Evolutionary conservation across 805 yeast genomes (phyloP).

Genomic region (Candida ortonii): DNA sequence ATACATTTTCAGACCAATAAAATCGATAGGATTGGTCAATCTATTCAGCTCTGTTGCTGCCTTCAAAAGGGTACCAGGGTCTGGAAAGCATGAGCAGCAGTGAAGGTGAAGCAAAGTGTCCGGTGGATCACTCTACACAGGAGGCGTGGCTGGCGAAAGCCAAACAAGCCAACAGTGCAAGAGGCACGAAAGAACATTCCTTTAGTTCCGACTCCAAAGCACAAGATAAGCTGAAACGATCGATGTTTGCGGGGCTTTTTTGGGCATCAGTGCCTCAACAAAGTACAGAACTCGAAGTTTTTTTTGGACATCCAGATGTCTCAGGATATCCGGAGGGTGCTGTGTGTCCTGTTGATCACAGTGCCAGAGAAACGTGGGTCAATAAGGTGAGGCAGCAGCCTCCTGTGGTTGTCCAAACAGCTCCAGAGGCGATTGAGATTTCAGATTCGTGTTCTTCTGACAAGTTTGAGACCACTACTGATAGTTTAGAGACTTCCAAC

Average conservation of each 20-base stretch:
- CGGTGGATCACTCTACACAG: conserved; percentile 65
- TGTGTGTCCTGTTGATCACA: conserved; percentile 39
- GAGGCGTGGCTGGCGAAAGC: conserved; percentile 52
- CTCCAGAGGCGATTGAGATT: conserved; percentile 40
- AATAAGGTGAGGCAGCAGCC: conserved; percentile 7
- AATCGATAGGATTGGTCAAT: conserved; percentile 16
- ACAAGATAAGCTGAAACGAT: neutral
- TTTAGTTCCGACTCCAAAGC: neutral
- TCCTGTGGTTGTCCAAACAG: conserved; percentile 19
- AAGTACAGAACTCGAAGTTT: neutral
- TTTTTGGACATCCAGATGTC: conserved; percentile 9
- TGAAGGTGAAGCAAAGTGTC: conserved; percentile 45
- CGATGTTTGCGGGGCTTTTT: conserved; percentile 10
- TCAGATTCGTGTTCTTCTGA: conserved; percentile 44
- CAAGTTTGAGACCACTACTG: conserved; percentile 35
- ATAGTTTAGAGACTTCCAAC: conserved; percentile 19
- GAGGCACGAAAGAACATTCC: neutral
- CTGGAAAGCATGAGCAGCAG: conserved; percentile 13
- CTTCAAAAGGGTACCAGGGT: neutral
- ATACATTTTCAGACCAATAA: too few species aligned
- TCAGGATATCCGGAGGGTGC: conserved; percentile 20
- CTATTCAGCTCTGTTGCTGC: neutral
- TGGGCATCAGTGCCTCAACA: conserved; percentile 19
- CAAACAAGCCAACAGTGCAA: conserved; percentile 13
- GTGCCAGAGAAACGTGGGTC: conserved; percentile 38